These are phyloP conservation scores for Echites panduratus DNA, from an alignment of 257 asterid genomes.

Conservation along the genomic window DNA sequence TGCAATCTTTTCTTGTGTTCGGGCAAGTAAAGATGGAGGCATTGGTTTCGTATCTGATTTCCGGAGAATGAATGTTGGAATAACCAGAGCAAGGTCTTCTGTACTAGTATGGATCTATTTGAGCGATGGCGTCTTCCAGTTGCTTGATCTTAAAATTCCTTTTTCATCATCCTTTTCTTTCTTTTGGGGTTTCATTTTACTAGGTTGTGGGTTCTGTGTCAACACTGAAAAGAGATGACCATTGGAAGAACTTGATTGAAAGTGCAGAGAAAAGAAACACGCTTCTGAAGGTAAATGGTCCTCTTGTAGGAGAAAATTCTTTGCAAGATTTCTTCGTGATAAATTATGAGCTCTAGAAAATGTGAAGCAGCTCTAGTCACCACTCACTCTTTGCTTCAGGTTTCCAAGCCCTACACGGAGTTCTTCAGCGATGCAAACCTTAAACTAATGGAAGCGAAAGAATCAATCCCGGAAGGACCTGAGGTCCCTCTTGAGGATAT, in stretches of 20 bases:
- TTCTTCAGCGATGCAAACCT: conserved; percentile 55
- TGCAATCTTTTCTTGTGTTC: conserved; percentile 94
- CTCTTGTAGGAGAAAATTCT: neutral
- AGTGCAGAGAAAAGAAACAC: conserved; percentile 72
- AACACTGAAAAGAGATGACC: conserved; percentile 67
- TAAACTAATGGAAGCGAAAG: conserved; percentile 36
- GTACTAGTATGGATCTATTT: conserved; percentile 59
- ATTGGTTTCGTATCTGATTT: conserved; percentile 90
- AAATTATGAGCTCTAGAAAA: neutral
- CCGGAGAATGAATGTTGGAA: conserved; percentile 98
- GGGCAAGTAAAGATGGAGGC: conserved; percentile 59
- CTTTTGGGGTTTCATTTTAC: conserved; percentile 2
- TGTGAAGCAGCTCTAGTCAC: neutral
- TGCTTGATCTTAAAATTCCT: neutral
- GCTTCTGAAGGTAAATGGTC: conserved; percentile 55
- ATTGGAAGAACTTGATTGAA: conserved; percentile 77
- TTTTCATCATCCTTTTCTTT: neutral
- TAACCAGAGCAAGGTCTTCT: conserved; percentile 92
- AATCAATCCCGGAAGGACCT: conserved; percentile 16
- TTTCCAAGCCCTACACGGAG: conserved; percentile 67
- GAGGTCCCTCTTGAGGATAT: conserved; percentile 32
- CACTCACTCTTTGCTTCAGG: conserved; percentile 27
- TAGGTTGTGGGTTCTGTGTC: conserved; percentile 98
- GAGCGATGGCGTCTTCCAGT: neutral
- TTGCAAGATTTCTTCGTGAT: neutral